These are phyloP conservation scores for Digitaria exilis DNA, from an alignment of 202 grass and related monocot species.

Conservation along the genomic window DNA sequence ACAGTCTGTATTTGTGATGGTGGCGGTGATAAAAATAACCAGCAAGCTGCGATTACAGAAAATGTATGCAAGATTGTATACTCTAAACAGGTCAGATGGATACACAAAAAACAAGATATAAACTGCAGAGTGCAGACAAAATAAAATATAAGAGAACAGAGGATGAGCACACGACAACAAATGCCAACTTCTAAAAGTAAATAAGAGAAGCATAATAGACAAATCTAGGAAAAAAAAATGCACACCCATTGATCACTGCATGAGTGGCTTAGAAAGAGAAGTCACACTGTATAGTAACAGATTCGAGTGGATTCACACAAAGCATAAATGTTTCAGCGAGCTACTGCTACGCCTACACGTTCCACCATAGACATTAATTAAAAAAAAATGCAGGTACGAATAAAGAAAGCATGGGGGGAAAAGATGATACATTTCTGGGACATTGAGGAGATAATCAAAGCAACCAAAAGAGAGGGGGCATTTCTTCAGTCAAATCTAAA, in stretches of 20 bases:
- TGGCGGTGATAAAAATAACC: not conserved
- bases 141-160: not conserved
- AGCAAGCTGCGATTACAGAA: not conserved
- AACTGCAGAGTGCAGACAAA: not conserved
- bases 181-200: constrained; percentile 1
- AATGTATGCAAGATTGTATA: not conserved
- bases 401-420: not conserved
- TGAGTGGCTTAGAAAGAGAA: not conserved
- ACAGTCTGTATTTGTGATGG: not conserved
- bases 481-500: constrained; percentile 18
- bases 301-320: not conserved
- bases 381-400: not conserved
- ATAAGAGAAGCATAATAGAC: not conserved
- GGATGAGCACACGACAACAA: not conserved
- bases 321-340: constrained; percentile 2
- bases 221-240: not conserved
- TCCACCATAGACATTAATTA: not conserved
- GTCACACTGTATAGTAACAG: not conserved
- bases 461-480: not conserved
- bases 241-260: constrained; percentile 1
- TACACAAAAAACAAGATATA: not conserved
- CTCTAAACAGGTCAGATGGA: not conserved
- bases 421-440: not conserved
- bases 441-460: not conserved
- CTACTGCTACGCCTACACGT: not conserved